A percentile compares a stretch with the other conserved stretches of the same genome.
phyloP scores from a whole-genome alignment of 306 rosid genomes.

The Abrus precatorius region DNA sequence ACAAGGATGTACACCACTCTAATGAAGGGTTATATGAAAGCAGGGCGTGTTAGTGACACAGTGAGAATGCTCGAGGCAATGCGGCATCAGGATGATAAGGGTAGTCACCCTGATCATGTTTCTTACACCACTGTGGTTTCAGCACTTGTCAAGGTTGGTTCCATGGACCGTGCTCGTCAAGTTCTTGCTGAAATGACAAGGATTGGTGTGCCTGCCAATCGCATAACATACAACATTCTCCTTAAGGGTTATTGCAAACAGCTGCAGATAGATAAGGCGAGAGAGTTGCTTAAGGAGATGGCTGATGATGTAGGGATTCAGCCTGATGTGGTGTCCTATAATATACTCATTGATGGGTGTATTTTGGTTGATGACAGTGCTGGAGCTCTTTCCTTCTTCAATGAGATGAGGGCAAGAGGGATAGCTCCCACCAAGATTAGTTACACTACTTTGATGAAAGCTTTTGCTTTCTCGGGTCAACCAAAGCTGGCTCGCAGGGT shows the following conservation, averaged over 20 bases:
- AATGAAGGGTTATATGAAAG: slow-evolving; percentile 96
- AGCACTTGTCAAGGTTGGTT: slow-evolving; percentile 81
- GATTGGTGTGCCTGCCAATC: slow-evolving; percentile 75
- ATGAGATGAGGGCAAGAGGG: slow-evolving; percentile 92
- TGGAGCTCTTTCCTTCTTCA: slow-evolving; percentile 85
- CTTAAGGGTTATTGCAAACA: slow-evolving; percentile 90
- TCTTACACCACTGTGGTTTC: slow-evolving; percentile 93
- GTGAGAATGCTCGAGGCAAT: slow-evolving; percentile 93
- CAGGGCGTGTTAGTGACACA: slow-evolving; percentile 80
- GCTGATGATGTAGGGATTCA: slow-evolving; percentile 73
- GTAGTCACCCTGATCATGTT: slow-evolving; percentile 92
- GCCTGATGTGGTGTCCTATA: slow-evolving; percentile 94
- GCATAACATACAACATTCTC: slow-evolving; percentile 88
- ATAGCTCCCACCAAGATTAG: slow-evolving; percentile 95
- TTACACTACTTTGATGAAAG: slow-evolving; percentile 96
- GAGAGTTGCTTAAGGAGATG: slow-evolving; percentile 86
- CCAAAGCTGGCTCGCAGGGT: slow-evolving; percentile 96
- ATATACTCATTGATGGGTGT: slow-evolving; percentile 87
- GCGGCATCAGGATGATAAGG: slow-evolving; percentile 73
- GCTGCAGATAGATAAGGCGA: slow-evolving; percentile 78
- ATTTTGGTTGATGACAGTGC: slow-evolving; percentile 90
- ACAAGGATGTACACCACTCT: slow-evolving; percentile 89
- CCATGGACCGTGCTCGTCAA: slow-evolving; percentile 87
- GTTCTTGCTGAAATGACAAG: slow-evolving; percentile 93
- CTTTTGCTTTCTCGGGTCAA: slow-evolving; percentile 87